Evolutionary conservation across 2,329 filamentous ascomycete species (phyloP).

Genomic region (Bipolaris zeicola): DNA sequence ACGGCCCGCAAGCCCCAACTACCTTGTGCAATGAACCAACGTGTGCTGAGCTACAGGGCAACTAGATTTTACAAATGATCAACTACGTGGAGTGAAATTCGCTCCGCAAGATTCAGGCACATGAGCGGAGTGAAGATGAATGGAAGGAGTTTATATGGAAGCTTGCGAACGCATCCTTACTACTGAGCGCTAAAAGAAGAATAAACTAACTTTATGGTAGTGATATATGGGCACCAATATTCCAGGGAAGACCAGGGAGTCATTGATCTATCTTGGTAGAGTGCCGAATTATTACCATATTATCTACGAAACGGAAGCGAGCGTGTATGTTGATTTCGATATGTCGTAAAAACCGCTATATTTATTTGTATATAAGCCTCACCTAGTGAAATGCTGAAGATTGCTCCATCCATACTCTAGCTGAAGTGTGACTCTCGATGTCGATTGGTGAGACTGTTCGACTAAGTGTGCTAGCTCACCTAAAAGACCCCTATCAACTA

Average conservation of each 20-base stretch:
- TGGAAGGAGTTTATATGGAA: constrained; percentile 60
- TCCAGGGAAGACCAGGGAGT: constrained; percentile 60
- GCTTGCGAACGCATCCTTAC: constrained; percentile 54
- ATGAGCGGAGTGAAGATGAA: constrained; percentile 50
- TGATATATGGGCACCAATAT: constrained; percentile 64
- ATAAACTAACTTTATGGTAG: constrained; percentile 6
- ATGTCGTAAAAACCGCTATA: background rate
- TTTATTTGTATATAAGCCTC: too few relatives aligned
- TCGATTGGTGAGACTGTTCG: too few relatives aligned
- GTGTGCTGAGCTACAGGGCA: constrained; percentile 61
- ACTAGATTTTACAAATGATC: constrained; percentile 61
- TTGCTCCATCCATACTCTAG: too few relatives aligned
- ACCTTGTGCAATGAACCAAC: constrained; percentile 63
- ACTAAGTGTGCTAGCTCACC: too few relatives aligned
- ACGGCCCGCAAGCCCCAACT: constrained; percentile 63
- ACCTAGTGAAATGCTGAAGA: too few relatives aligned
- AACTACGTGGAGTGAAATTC: constrained; percentile 54
- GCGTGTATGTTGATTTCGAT: constrained; percentile 26
- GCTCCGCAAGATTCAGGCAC: constrained; percentile 60
- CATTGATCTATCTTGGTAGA: constrained; percentile 55
- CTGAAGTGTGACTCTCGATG: too few relatives aligned
- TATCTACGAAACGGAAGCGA: constrained; percentile 19
- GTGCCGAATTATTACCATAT: constrained; percentile 31
- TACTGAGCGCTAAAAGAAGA: constrained; percentile 46
- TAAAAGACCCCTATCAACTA: too few relatives aligned